Conservation (phyloP, 2,329 filamentous ascomycete species). For the Exophiala calicioides region DNA sequence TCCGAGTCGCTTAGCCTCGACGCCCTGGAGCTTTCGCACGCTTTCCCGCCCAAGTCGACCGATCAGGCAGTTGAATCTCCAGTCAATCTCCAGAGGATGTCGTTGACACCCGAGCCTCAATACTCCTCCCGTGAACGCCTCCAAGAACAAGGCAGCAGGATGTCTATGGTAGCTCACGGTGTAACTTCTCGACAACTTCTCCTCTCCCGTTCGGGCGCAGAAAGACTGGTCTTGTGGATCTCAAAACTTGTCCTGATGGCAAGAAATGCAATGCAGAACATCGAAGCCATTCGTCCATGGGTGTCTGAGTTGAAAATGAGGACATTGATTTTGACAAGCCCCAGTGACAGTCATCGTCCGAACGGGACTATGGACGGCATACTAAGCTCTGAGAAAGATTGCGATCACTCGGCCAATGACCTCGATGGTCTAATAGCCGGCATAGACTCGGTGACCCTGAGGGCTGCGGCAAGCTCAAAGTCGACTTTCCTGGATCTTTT, state of each 20-base stretch:
- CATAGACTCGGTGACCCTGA: slow-evolving; percentile 50
- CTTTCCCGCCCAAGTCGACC: background rate
- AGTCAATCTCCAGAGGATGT: slow-evolving; percentile 11
- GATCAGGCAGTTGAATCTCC: background rate
- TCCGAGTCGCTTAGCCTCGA: slow-evolving; percentile 16
- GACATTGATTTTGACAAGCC: background rate
- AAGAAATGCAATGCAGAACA: slow-evolving; percentile 72
- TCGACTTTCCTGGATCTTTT: slow-evolving; percentile 51
- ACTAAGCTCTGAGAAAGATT: background rate
- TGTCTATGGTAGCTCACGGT: slow-evolving; percentile 14
- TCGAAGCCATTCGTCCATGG: slow-evolving; percentile 55
- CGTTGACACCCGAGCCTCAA: slow-evolving; percentile 5
- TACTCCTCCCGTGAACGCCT: slow-evolving; percentile 20
- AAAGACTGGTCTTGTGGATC: slow-evolving; percentile 78
- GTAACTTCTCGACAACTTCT: slow-evolving; percentile 4
- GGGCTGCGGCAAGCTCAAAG: slow-evolving; percentile 61
- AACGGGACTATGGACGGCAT: background rate
- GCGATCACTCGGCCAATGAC: background rate
- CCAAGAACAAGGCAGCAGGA: slow-evolving; percentile 18
- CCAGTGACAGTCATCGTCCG: background rate
- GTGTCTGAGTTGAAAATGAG: slow-evolving; percentile 13
- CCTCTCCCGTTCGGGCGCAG: slow-evolving; percentile 57
- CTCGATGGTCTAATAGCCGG: slow-evolving; percentile 13
- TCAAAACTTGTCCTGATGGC: slow-evolving; percentile 81
- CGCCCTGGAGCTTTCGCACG: slow-evolving; percentile 19